These are phyloP conservation scores for Penicillium bialowiezense DNA, from an alignment of 495 filamentous ascomycete species.

Conservation along the genomic window DNA sequence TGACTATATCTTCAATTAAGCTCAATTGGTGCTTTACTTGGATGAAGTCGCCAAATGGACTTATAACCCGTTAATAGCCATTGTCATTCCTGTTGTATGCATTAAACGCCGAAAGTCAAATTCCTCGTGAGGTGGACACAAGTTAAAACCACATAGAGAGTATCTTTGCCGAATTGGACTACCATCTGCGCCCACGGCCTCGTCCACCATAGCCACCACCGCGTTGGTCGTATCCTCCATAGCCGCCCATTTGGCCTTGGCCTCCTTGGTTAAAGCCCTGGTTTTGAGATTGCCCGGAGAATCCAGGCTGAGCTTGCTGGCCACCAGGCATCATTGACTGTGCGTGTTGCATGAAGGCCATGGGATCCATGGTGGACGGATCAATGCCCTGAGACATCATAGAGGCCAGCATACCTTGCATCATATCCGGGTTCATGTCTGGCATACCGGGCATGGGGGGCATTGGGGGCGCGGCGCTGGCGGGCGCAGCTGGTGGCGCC, in stretches of 20 bases:
- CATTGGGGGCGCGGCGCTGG: conserved; percentile 50
- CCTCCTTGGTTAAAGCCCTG: conserved; percentile 44
- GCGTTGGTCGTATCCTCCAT: conserved; percentile 47
- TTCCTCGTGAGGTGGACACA: conserved; percentile 2
- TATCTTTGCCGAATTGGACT: conserved; percentile 11
- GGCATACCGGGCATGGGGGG: conserved; percentile 67
- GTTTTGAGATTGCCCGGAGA: conserved; percentile 28
- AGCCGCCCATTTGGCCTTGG: conserved; percentile 51
- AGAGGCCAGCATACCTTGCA: conserved; percentile 77
- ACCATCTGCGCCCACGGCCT: conserved; percentile 48
- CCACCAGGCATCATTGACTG: conserved; percentile 50
- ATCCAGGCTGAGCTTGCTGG: conserved; percentile 39
- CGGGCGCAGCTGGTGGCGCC: conserved; percentile 40
- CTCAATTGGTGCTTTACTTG: conserved; percentile 11
- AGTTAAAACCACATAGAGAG: background rate
- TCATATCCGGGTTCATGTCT: conserved; percentile 67
- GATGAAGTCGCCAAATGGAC: background rate
- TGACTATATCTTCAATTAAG: conserved; percentile 14
- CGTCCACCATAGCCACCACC: conserved; percentile 47
- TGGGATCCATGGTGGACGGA: conserved; percentile 72
- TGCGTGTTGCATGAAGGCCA: conserved; percentile 52
- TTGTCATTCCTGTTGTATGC: conserved; percentile 15
- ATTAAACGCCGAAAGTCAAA: conserved; percentile 27
- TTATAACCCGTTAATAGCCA: background rate
- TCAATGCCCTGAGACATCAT: conserved; percentile 86